Evolutionary conservation across 495 filamentous ascomycete genomes (phyloP).

Genomic region (Penicillium lagena): DNA sequence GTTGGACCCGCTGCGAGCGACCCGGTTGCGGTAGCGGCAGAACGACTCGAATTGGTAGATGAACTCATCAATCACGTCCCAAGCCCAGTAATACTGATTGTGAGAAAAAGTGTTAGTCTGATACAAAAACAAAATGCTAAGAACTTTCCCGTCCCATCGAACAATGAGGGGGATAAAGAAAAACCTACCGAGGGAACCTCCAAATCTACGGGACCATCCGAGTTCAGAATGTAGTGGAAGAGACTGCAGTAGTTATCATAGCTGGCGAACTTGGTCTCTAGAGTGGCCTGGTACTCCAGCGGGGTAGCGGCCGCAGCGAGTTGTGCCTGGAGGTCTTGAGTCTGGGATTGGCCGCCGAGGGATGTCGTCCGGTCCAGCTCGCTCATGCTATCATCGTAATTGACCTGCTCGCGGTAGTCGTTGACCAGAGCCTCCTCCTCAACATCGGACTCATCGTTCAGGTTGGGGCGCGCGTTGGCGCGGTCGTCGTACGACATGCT

Average conservation of each 20-base stretch:
- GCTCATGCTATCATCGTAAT: constrained; percentile 78
- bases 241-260: constrained; percentile 99
- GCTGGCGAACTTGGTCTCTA: constrained; percentile 94
- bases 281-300: constrained; percentile 85
- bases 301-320: constrained; percentile 86
- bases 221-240: constrained; percentile 98
- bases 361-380: constrained; percentile 63
- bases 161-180: background rate
- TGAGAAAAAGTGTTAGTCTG: constrained; percentile 7
- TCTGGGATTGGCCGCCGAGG: constrained; percentile 35
- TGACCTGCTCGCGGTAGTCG: constrained; percentile 92
- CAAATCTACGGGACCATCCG: constrained; percentile 92
- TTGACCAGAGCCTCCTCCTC: constrained; percentile 92
- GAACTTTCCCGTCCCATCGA: constrained; percentile 8
- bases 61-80: constrained; percentile 99
- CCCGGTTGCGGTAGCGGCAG: constrained; percentile 87
- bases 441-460: constrained; percentile 80
- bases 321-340: constrained; percentile 86
- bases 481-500: constrained; percentile 48
- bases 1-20: constrained; percentile 78
- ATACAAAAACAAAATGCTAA: constrained; percentile 7
- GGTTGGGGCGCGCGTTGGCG: constrained; percentile 42
- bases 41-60: constrained; percentile 99
- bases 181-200: constrained; percentile 85
- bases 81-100: constrained; percentile 93